A percentile compares a stretch with the other conserved stretches of the same genome.
phyloP scores from a whole-genome alignment of 2,329 filamentous ascomycete genomes.

The Ascocoryne sarcoides region DNA sequence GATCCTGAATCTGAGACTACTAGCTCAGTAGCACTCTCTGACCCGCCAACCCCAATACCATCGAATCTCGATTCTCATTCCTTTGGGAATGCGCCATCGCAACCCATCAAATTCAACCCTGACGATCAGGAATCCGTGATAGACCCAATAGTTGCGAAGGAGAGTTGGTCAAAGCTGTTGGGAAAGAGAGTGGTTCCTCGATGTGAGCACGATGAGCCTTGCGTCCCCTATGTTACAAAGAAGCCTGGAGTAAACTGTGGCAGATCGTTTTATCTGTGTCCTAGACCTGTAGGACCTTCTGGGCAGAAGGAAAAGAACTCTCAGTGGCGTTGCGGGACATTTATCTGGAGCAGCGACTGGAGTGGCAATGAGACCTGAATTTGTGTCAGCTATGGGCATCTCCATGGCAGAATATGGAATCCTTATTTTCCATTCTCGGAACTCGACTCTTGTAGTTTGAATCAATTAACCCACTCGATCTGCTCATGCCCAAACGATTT shows the following conservation, averaged over 20 bases:
- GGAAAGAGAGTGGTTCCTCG: conserved; percentile 63
- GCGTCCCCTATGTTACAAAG: conserved; percentile 75
- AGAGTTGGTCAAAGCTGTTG: conserved; percentile 80
- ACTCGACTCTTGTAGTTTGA: too few species aligned
- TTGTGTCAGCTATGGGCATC: too few species aligned
- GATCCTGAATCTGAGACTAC: not conserved
- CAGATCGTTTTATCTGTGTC: conserved; percentile 56
- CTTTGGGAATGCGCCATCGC: too few species aligned
- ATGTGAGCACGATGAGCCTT: conserved; percentile 85
- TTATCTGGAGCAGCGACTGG: conserved; percentile 43
- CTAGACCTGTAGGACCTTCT: conserved; percentile 70
- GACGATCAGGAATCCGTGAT: conserved; percentile 34
- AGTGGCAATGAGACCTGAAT: too few species aligned
- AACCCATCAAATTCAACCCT: conserved; percentile 9
- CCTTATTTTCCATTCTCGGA: too few species aligned
- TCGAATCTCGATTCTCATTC: not conserved
- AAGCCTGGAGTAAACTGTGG: conserved; percentile 79
- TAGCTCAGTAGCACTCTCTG: not conserved
- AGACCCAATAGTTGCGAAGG: conserved; percentile 64
- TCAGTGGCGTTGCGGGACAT: conserved; percentile 81
- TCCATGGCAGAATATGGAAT: too few species aligned
- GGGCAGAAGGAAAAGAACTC: conserved; percentile 76
- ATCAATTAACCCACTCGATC: too few species aligned
- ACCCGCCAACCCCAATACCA: conserved; percentile 4
- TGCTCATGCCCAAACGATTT: too few species aligned